These are phyloP conservation scores for Fusarium illudens DNA, from an alignment of 2,329 filamentous ascomycete genomes.

Conservation along the genomic window DNA sequence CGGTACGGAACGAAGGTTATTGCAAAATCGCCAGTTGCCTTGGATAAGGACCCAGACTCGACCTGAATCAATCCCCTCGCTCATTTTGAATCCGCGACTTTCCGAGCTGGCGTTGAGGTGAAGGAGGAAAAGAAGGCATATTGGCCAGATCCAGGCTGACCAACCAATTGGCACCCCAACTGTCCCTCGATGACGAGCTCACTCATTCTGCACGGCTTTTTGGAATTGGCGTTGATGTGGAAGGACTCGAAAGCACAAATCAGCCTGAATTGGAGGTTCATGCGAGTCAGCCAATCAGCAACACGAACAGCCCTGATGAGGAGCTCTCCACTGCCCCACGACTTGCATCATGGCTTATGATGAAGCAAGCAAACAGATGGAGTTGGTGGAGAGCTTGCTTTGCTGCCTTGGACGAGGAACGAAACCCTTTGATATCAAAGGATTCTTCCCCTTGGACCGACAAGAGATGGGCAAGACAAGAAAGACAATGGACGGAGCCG, in stretches of 20 bases:
- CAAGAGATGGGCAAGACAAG: background rate
- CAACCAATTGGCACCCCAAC: background rate
- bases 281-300: constrained; percentile 24
- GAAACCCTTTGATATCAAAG: background rate
- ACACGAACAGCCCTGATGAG: background rate
- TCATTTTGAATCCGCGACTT: background rate
- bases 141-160: background rate
- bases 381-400: constrained; percentile 4
- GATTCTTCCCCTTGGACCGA: background rate
- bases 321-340: constrained; percentile 34
- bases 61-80: background rate
- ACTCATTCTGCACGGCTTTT: background rate
- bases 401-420: background rate
- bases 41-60: background rate
- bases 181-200: background rate
- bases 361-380: constrained; percentile 6
- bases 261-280: constrained; percentile 16
- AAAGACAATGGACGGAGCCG: background rate
- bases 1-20: background rate
- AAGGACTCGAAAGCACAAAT: constrained; percentile 10
- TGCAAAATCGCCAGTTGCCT: background rate
- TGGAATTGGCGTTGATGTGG: background rate
- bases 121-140: background rate
- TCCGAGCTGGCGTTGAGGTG: background rate
- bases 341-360: constrained; percentile 14